Base-by-base conservation (phyloP, 1,284 basidiomycete species). In the Sanghuangporus baumii region DNA sequence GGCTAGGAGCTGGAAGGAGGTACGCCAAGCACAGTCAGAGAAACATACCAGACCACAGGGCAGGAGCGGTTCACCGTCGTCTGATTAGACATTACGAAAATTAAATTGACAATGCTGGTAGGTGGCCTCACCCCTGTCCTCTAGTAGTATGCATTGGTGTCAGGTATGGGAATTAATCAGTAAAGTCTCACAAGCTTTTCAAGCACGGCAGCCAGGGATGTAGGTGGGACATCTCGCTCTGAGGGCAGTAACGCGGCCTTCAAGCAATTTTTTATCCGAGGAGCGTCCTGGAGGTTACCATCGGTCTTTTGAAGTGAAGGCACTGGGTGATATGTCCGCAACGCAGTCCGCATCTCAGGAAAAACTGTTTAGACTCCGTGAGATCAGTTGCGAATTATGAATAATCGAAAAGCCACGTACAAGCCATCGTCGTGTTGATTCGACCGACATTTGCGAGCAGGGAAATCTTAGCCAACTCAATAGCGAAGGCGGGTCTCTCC, bases 381-480 rank as follows among this genome's bases (percentile, higher is more conserved):
- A 56, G 62, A 61, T 43, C 16, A 16, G 31, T 46, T 11, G 16
- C 4, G 34, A 26, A 31, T 20, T 41, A 20, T 5, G 31, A 26
- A 46, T 62, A 59, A 62, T 66, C 57, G 58, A 54, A 43, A 46
- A 51, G 16, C 16, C 36, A 81, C 87, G 71, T 70, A 90, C 89
- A 94, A 61, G 91, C 91, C 80, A 93, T 87, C 7, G 91, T 93
- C 11, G 91, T 91, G 71, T 92, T 92, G 69, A 93, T 86, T 60
- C 91, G 79, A 40, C 90, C 91, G 36, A 93, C 85, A 71, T 93
- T 93, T 62, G 90, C 86, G 47, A 93, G 78, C 12, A 94, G 77
- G 9, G 87, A 84, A 38, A 93, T 79, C 79, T 87, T 91, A 50
- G 85, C 86, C 73, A 91, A 90, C 73, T 90, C 89, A 62, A 85